Conservation (phyloP, 2,329 filamentous ascomycete species). For the Nothophaeocryptopus gaeumannii region DNA sequence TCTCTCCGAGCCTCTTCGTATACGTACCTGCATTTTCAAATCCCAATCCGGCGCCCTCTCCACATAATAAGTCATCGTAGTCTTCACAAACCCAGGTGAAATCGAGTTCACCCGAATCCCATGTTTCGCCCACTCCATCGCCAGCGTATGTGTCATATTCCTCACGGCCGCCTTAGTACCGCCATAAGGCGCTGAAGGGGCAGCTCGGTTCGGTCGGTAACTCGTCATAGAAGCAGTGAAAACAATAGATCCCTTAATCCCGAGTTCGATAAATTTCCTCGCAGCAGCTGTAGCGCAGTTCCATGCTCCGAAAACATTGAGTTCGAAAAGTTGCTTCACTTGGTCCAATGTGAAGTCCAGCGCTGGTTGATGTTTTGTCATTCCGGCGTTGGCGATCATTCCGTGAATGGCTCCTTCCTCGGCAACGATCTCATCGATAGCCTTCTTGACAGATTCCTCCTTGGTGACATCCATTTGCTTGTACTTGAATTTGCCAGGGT, state of each 20-base stretch:
- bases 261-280: conserved; percentile 46
- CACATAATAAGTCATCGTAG: conserved; percentile 50
- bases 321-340: conserved; percentile 30
- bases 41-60: conserved; percentile 51
- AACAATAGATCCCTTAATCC: conserved; percentile 46
- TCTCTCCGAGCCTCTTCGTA: too few species aligned
- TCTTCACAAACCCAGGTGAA: conserved; percentile 35
- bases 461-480: conserved; percentile 32
- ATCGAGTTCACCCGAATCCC: conserved; percentile 37
- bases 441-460: conserved; percentile 28
- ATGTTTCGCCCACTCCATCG: conserved; percentile 36
- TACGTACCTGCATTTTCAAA: conserved; percentile 41
- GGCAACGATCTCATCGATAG: conserved; percentile 28
- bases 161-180: conserved; percentile 44
- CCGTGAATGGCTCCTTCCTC: conserved; percentile 29
- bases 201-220: conserved; percentile 43
- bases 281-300: conserved; percentile 45
- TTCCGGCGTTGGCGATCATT: conserved; percentile 30
- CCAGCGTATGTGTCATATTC: conserved; percentile 43
- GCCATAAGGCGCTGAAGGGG: conserved; percentile 39
- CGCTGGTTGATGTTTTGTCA: conserved; percentile 34
- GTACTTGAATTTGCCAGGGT: conserved; percentile 30
- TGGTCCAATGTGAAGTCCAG: conserved; percentile 32
- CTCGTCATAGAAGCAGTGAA: conserved; percentile 50
- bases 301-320: conserved; percentile 48